Evolutionary conservation across 768 basidiomycete species (phyloP).

Genomic region (Kwoniella sp.): DNA sequence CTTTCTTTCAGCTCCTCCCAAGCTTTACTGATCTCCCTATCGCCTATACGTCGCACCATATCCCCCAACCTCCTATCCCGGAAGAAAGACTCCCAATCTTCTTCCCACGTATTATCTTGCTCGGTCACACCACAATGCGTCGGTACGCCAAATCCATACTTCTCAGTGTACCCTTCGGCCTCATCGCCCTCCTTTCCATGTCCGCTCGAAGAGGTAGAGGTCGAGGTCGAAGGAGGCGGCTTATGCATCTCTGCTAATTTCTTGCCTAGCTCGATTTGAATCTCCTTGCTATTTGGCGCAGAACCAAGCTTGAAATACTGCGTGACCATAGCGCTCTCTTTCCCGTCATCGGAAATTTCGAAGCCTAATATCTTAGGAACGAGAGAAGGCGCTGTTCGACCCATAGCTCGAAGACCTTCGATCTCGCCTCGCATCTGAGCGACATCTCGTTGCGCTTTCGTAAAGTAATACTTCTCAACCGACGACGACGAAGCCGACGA

Average conservation of each 20-base stretch:
- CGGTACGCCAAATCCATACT: constrained; percentile 43
- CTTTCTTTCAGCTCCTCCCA: constrained; percentile 40
- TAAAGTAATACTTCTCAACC: constrained; percentile 10
- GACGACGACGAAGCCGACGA: neutral
- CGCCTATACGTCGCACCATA: constrained; percentile 41
- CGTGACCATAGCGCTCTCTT: constrained; percentile 39
- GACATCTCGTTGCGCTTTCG: constrained; percentile 15
- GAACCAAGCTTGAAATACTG: constrained; percentile 39
- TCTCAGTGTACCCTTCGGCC: constrained; percentile 21
- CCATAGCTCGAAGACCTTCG: constrained; percentile 25
- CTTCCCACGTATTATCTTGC: constrained; percentile 51
- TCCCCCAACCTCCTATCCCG: constrained; percentile 46
- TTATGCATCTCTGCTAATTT: constrained; percentile 47
- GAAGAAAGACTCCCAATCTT: constrained; percentile 47
- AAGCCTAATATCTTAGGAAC: constrained; percentile 34
- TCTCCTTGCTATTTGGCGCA: neutral
- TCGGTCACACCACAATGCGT: constrained; percentile 53
- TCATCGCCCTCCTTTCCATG: constrained; percentile 3
- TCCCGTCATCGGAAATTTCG: constrained; percentile 16
- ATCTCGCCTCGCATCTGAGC: constrained; percentile 30
- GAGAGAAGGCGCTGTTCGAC: constrained; percentile 10
- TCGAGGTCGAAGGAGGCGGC: constrained; percentile 6
- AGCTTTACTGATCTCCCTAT: constrained; percentile 27
- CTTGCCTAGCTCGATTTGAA: constrained; percentile 37
- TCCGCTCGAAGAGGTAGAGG: no score